These are phyloP conservation scores for Leccinum variabile DNA, from an alignment of 1,284 basidiomycete species.

Conservation along the genomic window DNA sequence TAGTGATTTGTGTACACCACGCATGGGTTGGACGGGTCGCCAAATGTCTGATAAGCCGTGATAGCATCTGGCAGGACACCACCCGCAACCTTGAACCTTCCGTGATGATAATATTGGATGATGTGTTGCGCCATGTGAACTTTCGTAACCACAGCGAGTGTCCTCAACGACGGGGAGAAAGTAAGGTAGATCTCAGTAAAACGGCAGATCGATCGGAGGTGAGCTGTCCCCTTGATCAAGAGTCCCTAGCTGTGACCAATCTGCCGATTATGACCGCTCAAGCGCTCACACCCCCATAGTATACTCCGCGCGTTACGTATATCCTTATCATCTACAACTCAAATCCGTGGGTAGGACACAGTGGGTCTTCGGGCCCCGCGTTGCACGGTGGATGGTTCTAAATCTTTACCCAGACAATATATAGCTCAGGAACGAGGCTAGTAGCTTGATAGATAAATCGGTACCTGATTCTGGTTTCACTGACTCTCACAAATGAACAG, in stretches of 20 bases:
- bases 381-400: not conserved
- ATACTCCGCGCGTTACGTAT: not conserved
- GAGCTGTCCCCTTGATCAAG: not conserved
- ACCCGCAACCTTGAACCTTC: conserved; percentile 24
- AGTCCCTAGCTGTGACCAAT: not conserved
- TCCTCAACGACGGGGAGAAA: not conserved
- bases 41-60: conserved; percentile 24
- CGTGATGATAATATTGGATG: conserved; percentile 23
- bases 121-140: conserved; percentile 12
- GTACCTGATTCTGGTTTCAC: not conserved
- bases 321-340: not conserved
- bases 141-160: not conserved
- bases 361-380: not conserved
- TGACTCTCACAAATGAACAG: not conserved
- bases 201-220: not conserved
- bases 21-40: conserved; percentile 24
- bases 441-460: not conserved
- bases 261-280: not conserved
- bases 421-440: not conserved
- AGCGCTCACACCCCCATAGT: not conserved
- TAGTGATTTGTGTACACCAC: conserved; percentile 24
- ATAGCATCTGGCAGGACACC: conserved; percentile 26
- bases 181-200: not conserved
- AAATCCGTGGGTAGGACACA: not conserved
- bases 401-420: not conserved